These are phyloP conservation scores for Platismatia glauca DNA, from an alignment of 495 filamentous ascomycete species.

Conservation along the genomic window DNA sequence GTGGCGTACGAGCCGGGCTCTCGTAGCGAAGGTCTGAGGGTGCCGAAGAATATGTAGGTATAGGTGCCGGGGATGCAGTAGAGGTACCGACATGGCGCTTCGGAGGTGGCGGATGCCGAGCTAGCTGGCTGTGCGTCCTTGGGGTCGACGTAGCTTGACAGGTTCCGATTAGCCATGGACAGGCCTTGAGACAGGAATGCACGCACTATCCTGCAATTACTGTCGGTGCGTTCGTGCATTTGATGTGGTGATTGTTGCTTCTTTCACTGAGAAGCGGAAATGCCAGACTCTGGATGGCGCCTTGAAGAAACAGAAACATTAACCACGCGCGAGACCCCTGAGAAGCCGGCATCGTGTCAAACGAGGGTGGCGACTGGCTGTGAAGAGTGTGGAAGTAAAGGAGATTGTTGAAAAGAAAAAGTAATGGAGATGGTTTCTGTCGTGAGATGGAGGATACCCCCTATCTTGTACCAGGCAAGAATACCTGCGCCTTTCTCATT, in stretches of 20 bases:
- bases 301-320: not conserved
- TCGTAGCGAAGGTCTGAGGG: not conserved
- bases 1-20: not conserved
- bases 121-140: not conserved
- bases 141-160: not conserved
- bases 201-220: not conserved
- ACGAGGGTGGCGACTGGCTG: not conserved
- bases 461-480: no score
- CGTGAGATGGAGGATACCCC: no score
- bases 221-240: not conserved
- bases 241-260: not conserved
- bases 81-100: not conserved
- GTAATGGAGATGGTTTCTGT: no score
- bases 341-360: not conserved
- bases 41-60: not conserved
- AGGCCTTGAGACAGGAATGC: not conserved
- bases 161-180: not conserved
- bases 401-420: not conserved
- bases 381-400: not conserved
- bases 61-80: not conserved
- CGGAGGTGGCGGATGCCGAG: not conserved
- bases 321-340: not conserved
- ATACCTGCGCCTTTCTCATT: no score
- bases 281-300: not conserved
- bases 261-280: not conserved